These are phyloP conservation scores for Inosperma sp. DNA, from an alignment of 768 basidiomycete species.

Conservation along the genomic window DNA sequence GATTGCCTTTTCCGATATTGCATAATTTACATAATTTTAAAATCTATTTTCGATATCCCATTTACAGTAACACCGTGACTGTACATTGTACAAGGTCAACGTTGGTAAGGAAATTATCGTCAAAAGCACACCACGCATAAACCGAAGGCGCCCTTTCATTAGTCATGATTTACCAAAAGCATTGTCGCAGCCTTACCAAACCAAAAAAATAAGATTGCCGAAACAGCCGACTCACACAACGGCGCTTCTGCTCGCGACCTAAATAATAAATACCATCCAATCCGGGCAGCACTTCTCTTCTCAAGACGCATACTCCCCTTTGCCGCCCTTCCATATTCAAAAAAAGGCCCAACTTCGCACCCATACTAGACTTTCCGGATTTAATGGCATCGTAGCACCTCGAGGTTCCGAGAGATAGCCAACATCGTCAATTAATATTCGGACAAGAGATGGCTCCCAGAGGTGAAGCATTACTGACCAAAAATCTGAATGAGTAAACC, in stretches of 20 bases:
- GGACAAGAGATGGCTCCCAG: constrained; percentile 62
- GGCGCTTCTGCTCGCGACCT: constrained; percentile 18
- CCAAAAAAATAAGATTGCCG: not conserved
- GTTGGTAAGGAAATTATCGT: too few relatives aligned
- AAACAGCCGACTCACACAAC: constrained; percentile 33
- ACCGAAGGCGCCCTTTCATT: too few relatives aligned
- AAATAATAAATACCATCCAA: constrained; percentile 53
- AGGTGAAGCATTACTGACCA: constrained; percentile 56
- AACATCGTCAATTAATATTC: constrained; percentile 67
- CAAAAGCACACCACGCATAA: too few relatives aligned
- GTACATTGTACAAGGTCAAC: too few relatives aligned
- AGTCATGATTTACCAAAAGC: too few relatives aligned
- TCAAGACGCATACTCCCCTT: constrained; percentile 46
- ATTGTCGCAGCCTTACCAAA: constrained; percentile 12
- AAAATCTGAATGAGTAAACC: not conserved
- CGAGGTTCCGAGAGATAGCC: constrained; percentile 66
- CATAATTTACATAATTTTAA: too few relatives aligned
- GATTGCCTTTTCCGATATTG: too few relatives aligned
- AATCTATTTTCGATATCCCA: too few relatives aligned
- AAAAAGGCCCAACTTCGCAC: constrained; percentile 43
- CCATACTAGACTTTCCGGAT: constrained; percentile 42
- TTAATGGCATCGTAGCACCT: constrained; percentile 65
- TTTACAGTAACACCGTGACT: too few relatives aligned
- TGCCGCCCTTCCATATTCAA: constrained; percentile 54
- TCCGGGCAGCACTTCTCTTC: constrained; percentile 53